Evolutionary conservation across 305 asterid species (phyloP).

Genomic region (Fraxinus baroniana): DNA sequence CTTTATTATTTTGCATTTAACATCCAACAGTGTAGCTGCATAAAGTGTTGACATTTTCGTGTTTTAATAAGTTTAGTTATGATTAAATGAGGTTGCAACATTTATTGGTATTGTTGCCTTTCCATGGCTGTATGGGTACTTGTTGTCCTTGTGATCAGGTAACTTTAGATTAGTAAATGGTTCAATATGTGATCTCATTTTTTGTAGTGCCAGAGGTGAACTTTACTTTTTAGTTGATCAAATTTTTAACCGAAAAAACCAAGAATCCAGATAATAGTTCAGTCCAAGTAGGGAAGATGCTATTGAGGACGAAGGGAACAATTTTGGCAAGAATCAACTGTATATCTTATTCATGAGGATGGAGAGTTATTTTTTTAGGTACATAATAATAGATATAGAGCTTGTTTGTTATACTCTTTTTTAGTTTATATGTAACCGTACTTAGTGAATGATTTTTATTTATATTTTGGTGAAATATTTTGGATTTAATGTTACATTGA

Average conservation of each 20-base stretch:
- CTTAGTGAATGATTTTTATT: no score
- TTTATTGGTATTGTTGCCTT: slow-evolving; percentile 85
- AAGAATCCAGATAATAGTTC: slow-evolving; percentile 44
- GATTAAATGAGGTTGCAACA: slow-evolving; percentile 90
- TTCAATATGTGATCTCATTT: neutral
- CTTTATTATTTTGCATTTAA: no score
- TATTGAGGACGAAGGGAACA: no score
- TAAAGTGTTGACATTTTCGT: slow-evolving; percentile 12
- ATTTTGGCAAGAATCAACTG: no score
- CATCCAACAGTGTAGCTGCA: neutral
- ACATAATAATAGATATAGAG: no score
- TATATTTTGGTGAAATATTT: no score
- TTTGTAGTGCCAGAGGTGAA: neutral
- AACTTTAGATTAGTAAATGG: slow-evolving; percentile 5
- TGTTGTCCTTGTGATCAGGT: slow-evolving; percentile 75
- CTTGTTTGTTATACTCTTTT: no score
- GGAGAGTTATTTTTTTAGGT: no score
- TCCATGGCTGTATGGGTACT: slow-evolving; percentile 65
- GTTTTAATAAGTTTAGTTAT: slow-evolving; percentile 49
- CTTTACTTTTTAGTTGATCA: slow-evolving; percentile 33
- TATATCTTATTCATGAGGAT: no score
- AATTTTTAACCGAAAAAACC: slow-evolving; percentile 79
- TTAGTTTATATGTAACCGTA: no score
- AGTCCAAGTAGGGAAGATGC: slow-evolving; percentile 49
- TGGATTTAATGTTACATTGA: no score